Conservation (phyloP, 2,329 filamentous ascomycete species). For the Paraconiothyrium sp. region DNA sequence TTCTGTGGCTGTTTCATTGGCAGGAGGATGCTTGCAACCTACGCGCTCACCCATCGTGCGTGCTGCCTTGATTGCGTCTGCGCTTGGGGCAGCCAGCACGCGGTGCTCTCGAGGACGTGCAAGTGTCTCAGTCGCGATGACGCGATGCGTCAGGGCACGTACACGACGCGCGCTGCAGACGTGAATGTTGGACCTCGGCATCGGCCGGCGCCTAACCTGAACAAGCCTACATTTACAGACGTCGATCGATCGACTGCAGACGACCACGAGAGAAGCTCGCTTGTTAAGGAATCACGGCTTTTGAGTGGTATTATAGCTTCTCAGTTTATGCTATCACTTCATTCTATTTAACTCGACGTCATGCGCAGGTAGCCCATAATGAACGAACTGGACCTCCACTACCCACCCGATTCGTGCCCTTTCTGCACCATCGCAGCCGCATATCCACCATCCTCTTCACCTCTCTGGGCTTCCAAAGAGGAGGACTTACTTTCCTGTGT, state of each 20-base stretch:
- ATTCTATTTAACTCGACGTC: background rate
- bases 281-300: background rate
- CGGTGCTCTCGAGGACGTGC: background rate
- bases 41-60: background rate
- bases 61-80: conserved; percentile 5
- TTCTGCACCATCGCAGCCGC: conserved; percentile 67
- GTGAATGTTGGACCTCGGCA: conserved; percentile 15
- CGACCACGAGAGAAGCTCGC: background rate
- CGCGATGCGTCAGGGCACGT: conserved; percentile 6
- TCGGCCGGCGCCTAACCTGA: background rate
- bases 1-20: background rate
- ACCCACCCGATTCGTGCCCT: conserved; percentile 59
- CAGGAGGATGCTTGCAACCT: background rate
- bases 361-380: conserved; percentile 23
- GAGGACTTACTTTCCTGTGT: conserved; percentile 31
- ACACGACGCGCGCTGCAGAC: background rate
- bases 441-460: conserved; percentile 49
- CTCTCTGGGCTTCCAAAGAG: conserved; percentile 19
- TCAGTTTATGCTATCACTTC: background rate
- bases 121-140: conserved; percentile 4
- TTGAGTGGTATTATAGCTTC: background rate
- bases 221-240: background rate
- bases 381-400: conserved; percentile 48
- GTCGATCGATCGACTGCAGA: background rate
- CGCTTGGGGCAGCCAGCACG: conserved; percentile 1